phyloP scores from a whole-genome alignment of 352 stramenopile genomes.

The Phytophthora hibernalis region DNA sequence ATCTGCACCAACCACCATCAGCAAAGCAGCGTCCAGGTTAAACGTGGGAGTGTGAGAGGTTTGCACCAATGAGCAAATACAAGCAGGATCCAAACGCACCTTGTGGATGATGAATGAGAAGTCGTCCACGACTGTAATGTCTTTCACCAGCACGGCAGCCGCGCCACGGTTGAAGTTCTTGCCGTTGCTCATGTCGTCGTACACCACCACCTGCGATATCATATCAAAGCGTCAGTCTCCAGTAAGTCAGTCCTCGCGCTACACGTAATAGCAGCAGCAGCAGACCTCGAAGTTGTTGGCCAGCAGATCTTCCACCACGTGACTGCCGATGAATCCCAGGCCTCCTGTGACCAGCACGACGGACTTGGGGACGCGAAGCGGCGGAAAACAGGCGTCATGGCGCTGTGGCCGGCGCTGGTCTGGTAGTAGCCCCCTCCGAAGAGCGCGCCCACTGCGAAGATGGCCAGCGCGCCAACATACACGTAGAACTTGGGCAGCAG shows the following conservation, averaged over 20 bases:
- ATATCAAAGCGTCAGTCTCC: conserved; percentile 5
- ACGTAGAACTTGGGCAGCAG: conserved; percentile 75
- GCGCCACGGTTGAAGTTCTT: conserved; percentile 84
- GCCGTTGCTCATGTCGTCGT: conserved; percentile 91
- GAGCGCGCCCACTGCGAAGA: conserved; percentile 72
- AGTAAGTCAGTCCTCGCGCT: not conserved
- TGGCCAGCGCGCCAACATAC: conserved; percentile 66
- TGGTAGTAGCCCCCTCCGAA: conserved; percentile 75
- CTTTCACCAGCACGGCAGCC: conserved; percentile 83
- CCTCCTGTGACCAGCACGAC: conserved; percentile 84
- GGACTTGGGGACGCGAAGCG: conserved; percentile 40
- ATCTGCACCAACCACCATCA: conserved; percentile 41
- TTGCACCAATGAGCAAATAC: not conserved
- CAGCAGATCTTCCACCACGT: conserved; percentile 84
- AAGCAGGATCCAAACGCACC: conserved; percentile 29
- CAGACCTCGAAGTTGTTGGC: conserved; percentile 78
- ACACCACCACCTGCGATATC: conserved; percentile 73
- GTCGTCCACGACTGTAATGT: conserved; percentile 84
- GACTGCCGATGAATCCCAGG: conserved; percentile 86
- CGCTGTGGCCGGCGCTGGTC: conserved; percentile 37
- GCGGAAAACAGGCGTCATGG: conserved; percentile 39
- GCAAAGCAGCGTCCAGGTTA: conserved; percentile 4
- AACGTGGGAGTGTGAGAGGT: not conserved
- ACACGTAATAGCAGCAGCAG: not conserved
- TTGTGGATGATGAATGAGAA: conserved; percentile 85